phyloP scores from a whole-genome alignment of 73 alveolate species.

The Paramecium octaurelia region DNA sequence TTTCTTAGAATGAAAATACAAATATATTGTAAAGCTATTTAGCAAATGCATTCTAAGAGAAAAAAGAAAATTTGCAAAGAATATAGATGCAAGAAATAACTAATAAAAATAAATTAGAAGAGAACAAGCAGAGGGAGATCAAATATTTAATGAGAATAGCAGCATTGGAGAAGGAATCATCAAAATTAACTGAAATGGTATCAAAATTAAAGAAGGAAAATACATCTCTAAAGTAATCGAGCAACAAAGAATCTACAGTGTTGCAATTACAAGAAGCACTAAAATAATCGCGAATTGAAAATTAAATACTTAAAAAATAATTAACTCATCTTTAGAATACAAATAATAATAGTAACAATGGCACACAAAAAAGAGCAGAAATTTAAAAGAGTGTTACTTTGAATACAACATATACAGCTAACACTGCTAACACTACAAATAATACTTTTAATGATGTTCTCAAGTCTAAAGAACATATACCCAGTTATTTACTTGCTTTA shows the following conservation, averaged over 20 bases:
- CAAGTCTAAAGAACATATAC: neutral
- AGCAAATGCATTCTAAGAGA: conserved; percentile 43
- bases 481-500: conserved; percentile 34
- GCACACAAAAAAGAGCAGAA: neutral
- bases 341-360: neutral
- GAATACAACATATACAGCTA: neutral
- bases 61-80: neutral
- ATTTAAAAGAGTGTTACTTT: neutral
- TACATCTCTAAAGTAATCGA: neutral
- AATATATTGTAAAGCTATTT: neutral
- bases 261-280: neutral
- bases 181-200: neutral
- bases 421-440: neutral
- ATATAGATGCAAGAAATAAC: neutral
- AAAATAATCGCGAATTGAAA: neutral
- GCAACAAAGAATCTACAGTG: neutral
- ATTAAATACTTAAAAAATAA: neutral
- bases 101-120: neutral
- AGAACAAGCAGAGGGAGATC: neutral
- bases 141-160: conserved; percentile 42
- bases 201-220: neutral
- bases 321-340: neutral
- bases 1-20: neutral
- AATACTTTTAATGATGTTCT: neutral
- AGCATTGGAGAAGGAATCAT: neutral